Percentiles rank a stretch among this genome's conserved stretches.
Evolutionary conservation across 306 rosid species (phyloP).

Genomic region (Rubus idaeus): DNA sequence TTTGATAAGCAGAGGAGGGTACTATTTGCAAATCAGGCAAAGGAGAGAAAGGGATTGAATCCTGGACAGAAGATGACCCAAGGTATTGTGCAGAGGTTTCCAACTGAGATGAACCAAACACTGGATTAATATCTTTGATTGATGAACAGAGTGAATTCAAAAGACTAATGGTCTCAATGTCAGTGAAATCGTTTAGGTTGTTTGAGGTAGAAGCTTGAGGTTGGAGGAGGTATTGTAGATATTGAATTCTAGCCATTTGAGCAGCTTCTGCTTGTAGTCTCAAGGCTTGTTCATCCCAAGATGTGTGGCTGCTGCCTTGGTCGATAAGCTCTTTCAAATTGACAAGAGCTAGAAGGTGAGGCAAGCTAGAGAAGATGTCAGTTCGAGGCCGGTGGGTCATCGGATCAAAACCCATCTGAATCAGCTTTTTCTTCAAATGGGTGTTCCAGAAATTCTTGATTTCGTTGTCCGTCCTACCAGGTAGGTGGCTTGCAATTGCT

Average conservation of each 20-base stretch:
- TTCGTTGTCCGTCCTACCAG: slow-evolving; percentile 66
- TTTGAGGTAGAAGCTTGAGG: slow-evolving; percentile 28
- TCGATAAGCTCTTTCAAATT: slow-evolving; percentile 58
- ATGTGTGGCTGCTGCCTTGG: slow-evolving; percentile 12
- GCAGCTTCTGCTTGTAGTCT: slow-evolving; percentile 57
- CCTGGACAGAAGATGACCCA: slow-evolving; percentile 21
- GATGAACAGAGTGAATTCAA: slow-evolving; percentile 33
- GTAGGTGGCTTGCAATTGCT: slow-evolving; percentile 62
- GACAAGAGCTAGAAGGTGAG: slow-evolving; percentile 65
- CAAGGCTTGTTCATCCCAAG: slow-evolving; percentile 52
- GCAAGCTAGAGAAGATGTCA: slow-evolving; percentile 60
- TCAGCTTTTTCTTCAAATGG: slow-evolving; percentile 59
- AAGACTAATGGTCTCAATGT: slow-evolving; percentile 38
- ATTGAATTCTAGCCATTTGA: slow-evolving; percentile 56
- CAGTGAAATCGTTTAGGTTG: slow-evolving; percentile 20
- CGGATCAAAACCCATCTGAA: slow-evolving; percentile 67
- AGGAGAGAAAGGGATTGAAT: slow-evolving; percentile 45
- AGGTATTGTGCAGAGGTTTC: slow-evolving; percentile 29
- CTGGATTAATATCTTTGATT: slow-evolving; percentile 22
- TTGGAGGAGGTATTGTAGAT: slow-evolving; percentile 50
- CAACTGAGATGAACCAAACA: slow-evolving; percentile 21
- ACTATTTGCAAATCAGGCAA: slow-evolving; percentile 46
- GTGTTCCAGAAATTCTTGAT: slow-evolving; percentile 69
- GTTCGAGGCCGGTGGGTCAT: slow-evolving; percentile 64
- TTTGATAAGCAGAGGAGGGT: slow-evolving; percentile 7